Base-by-base conservation (phyloP, 345 rosid genomes). In the Trapa incisa region DNA sequence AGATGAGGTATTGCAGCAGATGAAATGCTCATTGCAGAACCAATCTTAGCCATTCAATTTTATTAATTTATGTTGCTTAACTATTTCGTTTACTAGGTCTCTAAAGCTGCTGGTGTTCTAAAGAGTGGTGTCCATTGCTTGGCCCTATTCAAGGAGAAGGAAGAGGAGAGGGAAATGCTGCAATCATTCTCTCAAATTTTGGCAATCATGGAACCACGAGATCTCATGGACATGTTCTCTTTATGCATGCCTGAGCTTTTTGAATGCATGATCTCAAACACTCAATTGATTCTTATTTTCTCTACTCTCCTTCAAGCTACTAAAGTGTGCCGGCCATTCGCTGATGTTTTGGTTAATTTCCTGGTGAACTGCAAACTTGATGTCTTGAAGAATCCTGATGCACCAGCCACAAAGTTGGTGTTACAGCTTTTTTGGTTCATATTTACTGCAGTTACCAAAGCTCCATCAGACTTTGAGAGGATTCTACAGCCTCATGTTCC, bases 221-320 rank as follows among this genome's bases (percentile, higher is more conserved):
- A 94, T 85, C 90, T 91, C 36, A 91, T 91, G 99, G 97, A 94
- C 80, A 89, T 94, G 96, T 94, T 94, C 77, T 89, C 99, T 3
- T 78, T 94, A 81, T 94, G 99, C 69, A 85, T 94, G 96, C 96
- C 97, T 65, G 96, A 84, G 86, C 97, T 94, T 67, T 94, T 94
- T 75, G 96, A 94, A 73, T 86, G 89, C 91, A 91, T 94, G 99
- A 87, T 89, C 75, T 79, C 80, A 78, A 91, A 86, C 77, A 85
- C 80, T 64, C 97, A 91, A 75, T 78, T 94, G 76, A 93, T 91
- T 77, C 93, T 84, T 72, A 91, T 94, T 75, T 94, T 91, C 80
- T 91, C 99, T 11, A 80, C 91, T 33, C 96, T 91, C 71, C 69
- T 91, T 79, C 96, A 85, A 81, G 80, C 93, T 57, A 73, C 80